These are phyloP conservation scores for Phaeosphaeriaceae sp. DNA, from an alignment of 2,329 filamentous ascomycete genomes.

Conservation along the genomic window DNA sequence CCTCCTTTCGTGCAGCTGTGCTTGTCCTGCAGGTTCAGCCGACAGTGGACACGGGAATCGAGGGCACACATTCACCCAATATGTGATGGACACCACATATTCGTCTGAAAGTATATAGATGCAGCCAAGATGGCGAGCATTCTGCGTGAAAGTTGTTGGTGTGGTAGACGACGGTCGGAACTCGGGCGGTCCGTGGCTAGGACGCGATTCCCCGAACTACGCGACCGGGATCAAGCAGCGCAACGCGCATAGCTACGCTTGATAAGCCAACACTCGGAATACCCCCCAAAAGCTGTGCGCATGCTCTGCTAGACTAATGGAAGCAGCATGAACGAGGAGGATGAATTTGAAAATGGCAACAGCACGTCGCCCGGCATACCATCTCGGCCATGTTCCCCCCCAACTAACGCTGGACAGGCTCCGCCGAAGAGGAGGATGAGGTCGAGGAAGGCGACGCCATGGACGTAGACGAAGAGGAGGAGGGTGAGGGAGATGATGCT, in stretches of 20 bases:
- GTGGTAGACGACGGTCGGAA: too few relatives aligned
- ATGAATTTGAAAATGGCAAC: conserved; percentile 53
- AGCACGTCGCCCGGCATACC: conserved; percentile 26
- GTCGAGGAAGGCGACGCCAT: conserved; percentile 51
- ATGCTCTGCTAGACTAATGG: conserved; percentile 16
- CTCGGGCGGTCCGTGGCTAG: too few relatives aligned
- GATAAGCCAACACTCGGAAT: neutral
- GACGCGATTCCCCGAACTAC: too few relatives aligned
- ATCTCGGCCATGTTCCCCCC: neutral
- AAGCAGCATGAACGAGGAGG: conserved; percentile 53
- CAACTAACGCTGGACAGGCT: conserved; percentile 25
- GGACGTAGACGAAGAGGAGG: conserved; percentile 53
- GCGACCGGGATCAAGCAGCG: neutral
- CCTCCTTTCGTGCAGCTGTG: too few relatives aligned
- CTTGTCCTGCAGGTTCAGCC: too few relatives aligned
- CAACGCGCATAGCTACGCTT: neutral
- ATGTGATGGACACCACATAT: too few relatives aligned
- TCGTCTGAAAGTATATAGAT: too few relatives aligned
- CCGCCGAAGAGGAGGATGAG: conserved; percentile 37
- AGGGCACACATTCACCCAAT: too few relatives aligned
- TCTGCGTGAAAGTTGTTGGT: too few relatives aligned
- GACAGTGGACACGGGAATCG: too few relatives aligned
- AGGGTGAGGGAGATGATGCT: conserved; percentile 51
- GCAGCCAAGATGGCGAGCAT: too few relatives aligned
- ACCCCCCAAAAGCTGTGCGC: neutral